Percentiles rank a stretch among this genome's conserved stretches.
Conservation (phyloP, 2,329 filamentous ascomycete genomes). For the Cercospora beticola region DNA sequence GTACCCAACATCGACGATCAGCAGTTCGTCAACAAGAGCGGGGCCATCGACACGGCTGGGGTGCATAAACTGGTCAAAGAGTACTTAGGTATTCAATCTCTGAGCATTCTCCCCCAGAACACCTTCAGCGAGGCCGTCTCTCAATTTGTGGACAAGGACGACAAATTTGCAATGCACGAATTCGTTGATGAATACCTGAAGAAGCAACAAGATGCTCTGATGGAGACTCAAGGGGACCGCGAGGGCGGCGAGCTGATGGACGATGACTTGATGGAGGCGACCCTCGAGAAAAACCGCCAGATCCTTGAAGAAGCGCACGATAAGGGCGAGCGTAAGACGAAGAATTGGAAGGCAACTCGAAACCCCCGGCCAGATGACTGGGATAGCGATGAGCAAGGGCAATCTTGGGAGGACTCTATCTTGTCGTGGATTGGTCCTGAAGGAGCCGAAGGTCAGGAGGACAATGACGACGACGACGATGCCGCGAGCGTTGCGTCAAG, state of each 20-base stretch:
- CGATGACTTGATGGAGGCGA: conserved; percentile 59
- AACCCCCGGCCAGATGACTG: conserved; percentile 75
- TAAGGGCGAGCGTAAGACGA: conserved; percentile 59
- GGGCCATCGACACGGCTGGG: conserved; percentile 68
- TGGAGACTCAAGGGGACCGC: conserved; percentile 62
- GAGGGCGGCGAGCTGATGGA: conserved; percentile 59
- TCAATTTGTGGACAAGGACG: conserved; percentile 91
- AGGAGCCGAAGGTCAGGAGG: conserved; percentile 48
- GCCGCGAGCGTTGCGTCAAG: conserved; percentile 27
- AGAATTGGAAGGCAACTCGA: conserved; percentile 44
- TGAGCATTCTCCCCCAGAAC: conserved; percentile 90
- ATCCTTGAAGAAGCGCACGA: conserved; percentile 69
- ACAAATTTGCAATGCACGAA: conserved; percentile 77
- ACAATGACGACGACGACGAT: conserved; percentile 43
- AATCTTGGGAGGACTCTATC: conserved; percentile 69
- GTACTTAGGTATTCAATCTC: conserved; percentile 79
- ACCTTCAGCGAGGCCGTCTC: conserved; percentile 90
- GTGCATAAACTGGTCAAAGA: conserved; percentile 87
- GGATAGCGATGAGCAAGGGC: conserved; percentile 87
- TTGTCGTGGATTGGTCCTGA: conserved; percentile 61
- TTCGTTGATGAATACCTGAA: conserved; percentile 49
- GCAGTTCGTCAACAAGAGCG: conserved; percentile 48
- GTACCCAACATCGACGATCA: conserved; percentile 65
- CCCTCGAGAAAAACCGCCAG: conserved; percentile 56
- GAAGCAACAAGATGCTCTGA: conserved; percentile 49